A percentile compares a stretch with the other conserved stretches of the same genome.
Conservation (phyloP, 2,329 filamentous ascomycete genomes). For the Colletotrichum sp. region DNA sequence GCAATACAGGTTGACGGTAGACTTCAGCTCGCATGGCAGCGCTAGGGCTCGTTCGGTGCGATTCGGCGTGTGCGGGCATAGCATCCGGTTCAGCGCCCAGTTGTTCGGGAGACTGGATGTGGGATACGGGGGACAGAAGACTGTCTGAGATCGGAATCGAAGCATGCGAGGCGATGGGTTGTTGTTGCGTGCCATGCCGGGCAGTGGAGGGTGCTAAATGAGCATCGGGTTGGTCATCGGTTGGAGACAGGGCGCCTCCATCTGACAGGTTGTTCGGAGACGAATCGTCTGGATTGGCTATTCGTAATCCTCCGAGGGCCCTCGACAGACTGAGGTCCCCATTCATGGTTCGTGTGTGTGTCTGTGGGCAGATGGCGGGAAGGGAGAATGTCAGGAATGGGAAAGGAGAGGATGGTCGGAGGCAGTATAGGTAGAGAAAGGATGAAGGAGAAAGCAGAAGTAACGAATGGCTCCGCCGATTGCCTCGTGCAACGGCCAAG, state of each 20-base stretch:
- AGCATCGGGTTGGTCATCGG: constrained; percentile 21
- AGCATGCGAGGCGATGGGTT: neutral
- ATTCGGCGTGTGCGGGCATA: constrained; percentile 29
- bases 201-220: neutral
- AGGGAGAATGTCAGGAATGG: neutral
- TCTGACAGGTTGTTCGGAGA: constrained; percentile 1
- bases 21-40: constrained; percentile 9
- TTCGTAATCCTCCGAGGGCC: constrained; percentile 90
- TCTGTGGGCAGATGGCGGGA: neutral
- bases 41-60: constrained; percentile 11
- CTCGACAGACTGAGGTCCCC: constrained; percentile 91
- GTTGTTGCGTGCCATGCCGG: neutral
- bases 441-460: neutral
- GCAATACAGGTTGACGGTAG: constrained; percentile 8
- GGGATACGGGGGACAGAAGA: neutral
- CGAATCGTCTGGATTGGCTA: constrained; percentile 83
- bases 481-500: neutral
- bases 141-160: constrained; percentile 3
- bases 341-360: constrained; percentile 68
- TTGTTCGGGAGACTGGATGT: neutral
- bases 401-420: neutral
- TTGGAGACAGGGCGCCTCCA: constrained; percentile 30
- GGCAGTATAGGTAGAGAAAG: neutral
- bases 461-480: neutral
- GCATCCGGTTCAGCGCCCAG: constrained; percentile 24